Percentiles rank a stretch among this genome's conserved stretches.
Conservation (phyloP, 495 filamentous ascomycete genomes). For the Chaetomium fimeti region DNA sequence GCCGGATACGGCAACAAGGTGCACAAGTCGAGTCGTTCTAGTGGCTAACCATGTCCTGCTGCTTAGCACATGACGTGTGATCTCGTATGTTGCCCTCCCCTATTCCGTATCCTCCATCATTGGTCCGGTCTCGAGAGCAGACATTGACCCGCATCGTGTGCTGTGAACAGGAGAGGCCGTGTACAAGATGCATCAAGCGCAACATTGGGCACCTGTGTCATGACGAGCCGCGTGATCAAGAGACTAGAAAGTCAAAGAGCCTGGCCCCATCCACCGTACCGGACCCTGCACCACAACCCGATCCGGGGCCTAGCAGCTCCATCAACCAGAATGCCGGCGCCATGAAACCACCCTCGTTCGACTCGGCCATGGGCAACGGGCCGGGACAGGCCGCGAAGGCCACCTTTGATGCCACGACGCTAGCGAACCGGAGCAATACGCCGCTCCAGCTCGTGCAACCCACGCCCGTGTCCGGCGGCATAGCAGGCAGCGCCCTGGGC, state of each 20-base stretch:
- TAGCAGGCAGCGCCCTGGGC: constrained; percentile 53
- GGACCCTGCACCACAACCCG: constrained; percentile 48
- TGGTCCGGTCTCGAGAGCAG: constrained; percentile 21
- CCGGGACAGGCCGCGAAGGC: constrained; percentile 42
- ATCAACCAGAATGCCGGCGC: constrained; percentile 40
- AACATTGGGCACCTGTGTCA: constrained; percentile 99
- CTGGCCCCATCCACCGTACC: constrained; percentile 59
- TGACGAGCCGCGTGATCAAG: constrained; percentile 85
- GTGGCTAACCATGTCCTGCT: constrained; percentile 36
- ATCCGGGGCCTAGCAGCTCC: constrained; percentile 39
- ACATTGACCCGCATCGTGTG: constrained; percentile 29
- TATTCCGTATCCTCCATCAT: constrained; percentile 16
- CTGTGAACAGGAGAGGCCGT: constrained; percentile 75
- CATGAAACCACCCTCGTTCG: constrained; percentile 47
- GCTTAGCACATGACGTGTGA: constrained; percentile 98
- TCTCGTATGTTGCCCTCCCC: constrained; percentile 74
- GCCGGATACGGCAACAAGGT: constrained; percentile 20
- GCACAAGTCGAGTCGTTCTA: constrained; percentile 24
- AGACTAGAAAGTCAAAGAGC: constrained; percentile 64
- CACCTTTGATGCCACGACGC: constrained; percentile 43
- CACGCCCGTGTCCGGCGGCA: constrained; percentile 52
- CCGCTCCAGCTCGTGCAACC: constrained; percentile 58
- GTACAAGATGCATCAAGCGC: constrained; percentile 95
- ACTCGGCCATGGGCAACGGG: constrained; percentile 36
- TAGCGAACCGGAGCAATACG: constrained; percentile 40